These are phyloP conservation scores for Pichia pseudocactophila DNA, from an alignment of 805 yeast species.

Conservation along the genomic window DNA sequence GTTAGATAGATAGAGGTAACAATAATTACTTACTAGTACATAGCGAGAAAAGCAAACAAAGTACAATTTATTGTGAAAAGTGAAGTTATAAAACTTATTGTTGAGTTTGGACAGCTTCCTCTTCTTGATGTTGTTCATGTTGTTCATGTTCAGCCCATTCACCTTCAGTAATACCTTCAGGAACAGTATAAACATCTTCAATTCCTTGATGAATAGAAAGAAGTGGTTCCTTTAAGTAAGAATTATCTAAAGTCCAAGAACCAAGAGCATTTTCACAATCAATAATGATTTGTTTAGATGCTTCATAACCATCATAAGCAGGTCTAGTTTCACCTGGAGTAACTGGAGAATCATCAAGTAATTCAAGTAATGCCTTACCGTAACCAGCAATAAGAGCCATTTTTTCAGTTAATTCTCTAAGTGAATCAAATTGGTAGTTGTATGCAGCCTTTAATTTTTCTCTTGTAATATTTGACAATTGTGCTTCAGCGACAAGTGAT, in stretches of 20 bases:
- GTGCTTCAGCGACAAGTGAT: slow-evolving; percentile 98
- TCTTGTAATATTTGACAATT: slow-evolving; percentile 94
- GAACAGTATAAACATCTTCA: slow-evolving; percentile 53
- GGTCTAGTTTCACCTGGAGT: slow-evolving; percentile 99
- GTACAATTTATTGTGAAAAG: neutral
- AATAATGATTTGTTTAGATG: slow-evolving; percentile 93
- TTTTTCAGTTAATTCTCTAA: slow-evolving; percentile 93
- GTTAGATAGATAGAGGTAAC: neutral
- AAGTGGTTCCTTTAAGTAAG: slow-evolving; percentile 80
- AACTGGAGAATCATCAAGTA: slow-evolving; percentile 92
- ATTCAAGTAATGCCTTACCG: slow-evolving; percentile 94
- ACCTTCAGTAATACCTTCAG: slow-evolving; percentile 40
- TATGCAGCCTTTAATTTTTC: slow-evolving; percentile 96
- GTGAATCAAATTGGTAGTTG: slow-evolving; percentile 92
- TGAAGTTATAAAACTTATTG: slow-evolving; percentile 6
- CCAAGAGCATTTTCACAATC: slow-evolving; percentile 95
- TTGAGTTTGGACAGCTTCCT: slow-evolving; percentile 15
- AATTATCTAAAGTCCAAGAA: slow-evolving; percentile 93
- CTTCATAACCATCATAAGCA: slow-evolving; percentile 96
- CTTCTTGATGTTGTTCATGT: slow-evolving; percentile 27
- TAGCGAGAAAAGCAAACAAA: neutral
- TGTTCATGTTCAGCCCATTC: slow-evolving; percentile 37
- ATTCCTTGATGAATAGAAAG: slow-evolving; percentile 49
- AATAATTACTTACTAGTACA: neutral
- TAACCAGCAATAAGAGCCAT: slow-evolving; percentile 96